phyloP scores from a whole-genome alignment of 192 early-diverging fungal genomes.

The Coemansia sp. region DNA sequence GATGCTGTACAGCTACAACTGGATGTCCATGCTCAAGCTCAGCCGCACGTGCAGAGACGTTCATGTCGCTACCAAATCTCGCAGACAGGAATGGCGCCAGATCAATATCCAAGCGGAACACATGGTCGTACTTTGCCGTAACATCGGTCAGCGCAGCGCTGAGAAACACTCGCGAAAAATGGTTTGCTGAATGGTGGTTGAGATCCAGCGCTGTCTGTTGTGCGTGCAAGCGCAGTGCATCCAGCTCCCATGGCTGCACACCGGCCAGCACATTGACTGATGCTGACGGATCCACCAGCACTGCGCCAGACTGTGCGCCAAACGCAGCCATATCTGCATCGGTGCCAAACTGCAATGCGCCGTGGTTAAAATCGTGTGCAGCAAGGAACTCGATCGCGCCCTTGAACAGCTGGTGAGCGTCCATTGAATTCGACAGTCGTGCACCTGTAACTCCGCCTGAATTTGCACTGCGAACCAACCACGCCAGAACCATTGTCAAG shows the following conservation, averaged over 20 bases:
- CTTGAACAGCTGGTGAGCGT: constrained; percentile 82
- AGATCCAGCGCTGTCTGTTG: constrained; percentile 30
- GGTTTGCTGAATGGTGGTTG: constrained; percentile 15
- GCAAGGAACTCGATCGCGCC: constrained; percentile 83
- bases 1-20: constrained; percentile 20
- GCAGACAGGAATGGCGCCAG: constrained; percentile 20
- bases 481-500: constrained; percentile 84
- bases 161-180: constrained; percentile 39
- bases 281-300: constrained; percentile 83
- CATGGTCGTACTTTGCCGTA: constrained; percentile 32
- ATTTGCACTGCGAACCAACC: constrained; percentile 64
- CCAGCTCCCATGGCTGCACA: constrained; percentile 63
- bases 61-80: constrained; percentile 11
- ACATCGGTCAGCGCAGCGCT: constrained; percentile 14
- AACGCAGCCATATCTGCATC: constrained; percentile 49
- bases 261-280: constrained; percentile 78
- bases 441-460: constrained; percentile 41
- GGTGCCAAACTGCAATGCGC: constrained; percentile 25
- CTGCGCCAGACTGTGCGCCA: constrained; percentile 35
- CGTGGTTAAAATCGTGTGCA: constrained; percentile 37
- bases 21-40: constrained; percentile 34
- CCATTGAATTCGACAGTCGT: constrained; percentile 65
- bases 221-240: constrained; percentile 57
- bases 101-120: constrained; percentile 40
- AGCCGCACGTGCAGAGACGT: constrained; percentile 13